Base-by-base conservation (phyloP, 1,284 basidiomycete species). In the Ceratobasidium sp. region DNA sequence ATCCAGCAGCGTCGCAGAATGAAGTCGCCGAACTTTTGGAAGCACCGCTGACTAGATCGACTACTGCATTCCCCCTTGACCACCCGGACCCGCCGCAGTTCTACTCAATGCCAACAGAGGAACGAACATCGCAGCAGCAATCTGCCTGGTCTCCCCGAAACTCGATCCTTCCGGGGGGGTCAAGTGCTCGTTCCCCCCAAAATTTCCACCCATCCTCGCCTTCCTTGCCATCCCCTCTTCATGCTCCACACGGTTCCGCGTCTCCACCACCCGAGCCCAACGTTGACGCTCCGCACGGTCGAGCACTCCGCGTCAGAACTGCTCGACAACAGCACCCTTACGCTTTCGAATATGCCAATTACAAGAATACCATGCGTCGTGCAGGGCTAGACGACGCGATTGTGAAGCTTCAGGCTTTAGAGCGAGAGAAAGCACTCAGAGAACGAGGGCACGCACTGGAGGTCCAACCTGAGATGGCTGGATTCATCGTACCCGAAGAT, bases 261-360 rank as follows among this genome's bases (percentile, higher is more conserved):
- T 14, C 58, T 5, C 43, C 28, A 21, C 4, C 43, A 9, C 18
- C 28, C 8, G 43, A 23, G 1, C 26, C n/a, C 2, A 23, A 14
- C 26, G 14, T 23, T 9, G 55, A 58, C 32, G 12, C 6, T 28
- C 55, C 53, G 5, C 65, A 69, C 8, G 52, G 67, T 9, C 67
- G 67, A 12, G 21, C 67, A 2, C 67, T 71, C 16, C 67, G 67
- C n/a, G 34, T 55, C 18, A 55, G 67, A 45, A 71, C 67, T 9
- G 67, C 67, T 39, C 67, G 55, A n/a, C 67, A 71, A 50, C 67
- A 71, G 28, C 67, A 71, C 34, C 67, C 67, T 6, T 71, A 71
- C 32, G 67, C 67, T 2, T 26, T 71, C 55, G 67, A 71, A 23
- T 71, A 71, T 32, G 67, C 67, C 5, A 43, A 59, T 14, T 71